Base-by-base conservation (phyloP, 2,329 filamentous ascomycete species). In the Aspergillus calidoustus region DNA sequence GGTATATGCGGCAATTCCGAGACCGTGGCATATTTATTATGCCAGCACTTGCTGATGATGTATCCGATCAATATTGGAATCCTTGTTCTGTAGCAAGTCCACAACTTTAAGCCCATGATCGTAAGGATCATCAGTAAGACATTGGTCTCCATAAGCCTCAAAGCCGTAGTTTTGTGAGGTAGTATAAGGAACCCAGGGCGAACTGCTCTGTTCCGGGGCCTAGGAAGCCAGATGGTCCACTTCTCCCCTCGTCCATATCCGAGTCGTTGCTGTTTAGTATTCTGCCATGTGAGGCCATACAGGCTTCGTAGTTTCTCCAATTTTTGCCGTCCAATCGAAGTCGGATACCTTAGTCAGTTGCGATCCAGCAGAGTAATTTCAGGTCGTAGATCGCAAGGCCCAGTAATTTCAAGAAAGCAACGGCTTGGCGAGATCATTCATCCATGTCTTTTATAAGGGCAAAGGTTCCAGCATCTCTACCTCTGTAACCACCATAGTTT, bases 391-490 rank as follows among this genome's bases (percentile, higher is more conserved):
- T 76, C 71, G 71, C 69, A 48, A 76, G 72, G 22, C 71, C 67
- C n/a, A 75, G 66, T 0, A 71, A 73, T 66, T 74, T 73, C 0
- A 76, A 56, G 52, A 74, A 74, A 62, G 72, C 70, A 51, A 73
- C 67, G 11, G 66, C 73, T 64, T 71, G 67, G 72, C 63, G 30
- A 76, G 69, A 28, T 73, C 63, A 41, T 72, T 74, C 68, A 74
- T 74, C 73, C 68, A 77, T 64, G 67, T 51, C 22, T 68, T 71
- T 62, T 69, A 66, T 43, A 74, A 63, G 19, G 41, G 7, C n/a
- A 74, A 54, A 47, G 68, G 67, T 54, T 74, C 72, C 17, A 74
- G 19, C 28, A 63, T 72, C 19, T 71, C 25, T 9, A 74, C 72
- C 58, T 56, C 65, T 28, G 63, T 71, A 57, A 74, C 66, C 7